Evolutionary conservation across 116 monocot species (phyloP), one percentile per base, ranked within the genome.

Genomic region (Trichopus zeylanicus): DNA sequence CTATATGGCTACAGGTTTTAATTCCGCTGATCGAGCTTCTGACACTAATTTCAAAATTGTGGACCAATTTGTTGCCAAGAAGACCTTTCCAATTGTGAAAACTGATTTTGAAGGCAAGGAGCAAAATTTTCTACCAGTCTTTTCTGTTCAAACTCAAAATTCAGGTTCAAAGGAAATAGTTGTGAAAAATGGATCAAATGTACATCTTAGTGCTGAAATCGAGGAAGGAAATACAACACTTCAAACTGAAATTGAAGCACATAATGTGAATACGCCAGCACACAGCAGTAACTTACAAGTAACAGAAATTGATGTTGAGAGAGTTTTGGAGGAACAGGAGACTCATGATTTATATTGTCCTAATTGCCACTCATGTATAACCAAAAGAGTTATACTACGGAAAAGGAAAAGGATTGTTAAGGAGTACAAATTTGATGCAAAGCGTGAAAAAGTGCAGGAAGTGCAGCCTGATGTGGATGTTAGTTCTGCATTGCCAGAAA

Each of bases 321-420:
- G 60, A 46, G 61, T 98, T 46, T 46, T 98, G 34, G 79, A 85
- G 26, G 87, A 98, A 60, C 97, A 98, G 63, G 91, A 98, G 26
- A 91, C 87, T 42, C 85, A 98, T 78, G 97, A 98, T 69, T 72
- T 98, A 47, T 91, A 65, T 52, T 98, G 97, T 60, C 97, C 97
- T 26, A 87, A 91, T 63, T 98, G 97, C 65, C 64, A 85, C 28
- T 98, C 97, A 22, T 88, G 91, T 69, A 91, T 98, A 58, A 98
- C 97, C 26, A 81, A 56, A 80, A 91, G 87, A 68, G 87, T 98
- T 31, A 91, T 98, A 52, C 65, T 98, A 59, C 78, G 85, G 22
- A 98, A 98, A 73, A 81, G 91, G 46, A 91, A 98, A 73, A 79
- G 87, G 59, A 70, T 22, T 49, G 46, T 56, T 0, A 51, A 54